Evolutionary conservation across 148 eudicot species (phyloP), one percentile per base, ranked within the genome.

Genomic region (Euryodendron excelsum): DNA sequence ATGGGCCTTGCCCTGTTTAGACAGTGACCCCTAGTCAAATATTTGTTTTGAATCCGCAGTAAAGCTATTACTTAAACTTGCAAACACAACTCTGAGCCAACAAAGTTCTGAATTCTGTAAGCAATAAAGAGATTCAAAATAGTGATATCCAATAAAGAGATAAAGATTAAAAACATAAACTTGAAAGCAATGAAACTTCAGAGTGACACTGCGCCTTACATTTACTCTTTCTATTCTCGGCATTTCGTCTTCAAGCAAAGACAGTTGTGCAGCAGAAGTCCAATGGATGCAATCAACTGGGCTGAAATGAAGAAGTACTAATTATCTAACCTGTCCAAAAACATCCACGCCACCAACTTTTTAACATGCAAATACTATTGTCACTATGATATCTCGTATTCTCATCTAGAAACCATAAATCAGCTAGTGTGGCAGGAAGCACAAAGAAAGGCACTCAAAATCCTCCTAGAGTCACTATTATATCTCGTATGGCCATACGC

Each of bases 211-310:
- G 71, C 45, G 69, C 27, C 94, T 87, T 85, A 95, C 99, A 88
- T 95, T 95, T 59, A 95, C 99, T 85, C 99, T 84, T 86, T 95
- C 97, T 27, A 95, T 91, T 80, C 97, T 91, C 55, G 97, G 90
- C 99, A 95, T 95, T 85, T 95, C 99, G 80, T 95, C 99, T 85
- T 95, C 99, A 66, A 95, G 99, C 93, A 95, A 84, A 66, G 99
- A 90, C 25, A 93, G 69, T 85, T 95, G 97, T 66, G 93, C 89
- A 79, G 99, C 99, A 82, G 99, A 90, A 75, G 99, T 95, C 99
- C 97, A 89, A 80, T 95, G 92, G 72, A 95, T 95, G 86, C 99
- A 95, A 80, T 95, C 99, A 67, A 95, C 98, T 33, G 99, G 99
- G 88, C 99, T 95, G 96, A 77, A 77, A 87, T 36, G 20, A 84